Base-by-base conservation (phyloP, 2,329 filamentous ascomycete genomes). In the Calonectria pteridis region DNA sequence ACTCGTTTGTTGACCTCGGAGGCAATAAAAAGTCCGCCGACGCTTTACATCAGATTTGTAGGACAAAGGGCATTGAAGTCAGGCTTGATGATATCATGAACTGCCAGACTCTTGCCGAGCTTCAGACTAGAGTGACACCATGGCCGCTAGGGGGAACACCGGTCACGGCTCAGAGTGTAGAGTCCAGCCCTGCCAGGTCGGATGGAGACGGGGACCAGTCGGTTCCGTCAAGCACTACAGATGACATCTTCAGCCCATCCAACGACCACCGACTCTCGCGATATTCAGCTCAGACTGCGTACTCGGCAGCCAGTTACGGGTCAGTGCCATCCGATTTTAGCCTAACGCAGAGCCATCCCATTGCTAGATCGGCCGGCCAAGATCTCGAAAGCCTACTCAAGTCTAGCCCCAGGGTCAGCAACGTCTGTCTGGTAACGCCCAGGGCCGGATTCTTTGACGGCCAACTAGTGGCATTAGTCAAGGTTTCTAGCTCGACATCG, bases 381-480 rank as follows among this genome's bases (percentile, higher is more conserved):
- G 75, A 77, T 40, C 69, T 83, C 23, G 86, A 88, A 73, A 79
- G 84, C 62, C 81, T 87, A 16, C 79, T 89, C 2, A 83, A 81
- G 40, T 83, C 83, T 23, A 85, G 85, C 33, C 83, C 81, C 29
- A 82, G 84, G 26, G 83, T 90, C 18, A 84, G 82, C 31, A 84
- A 82, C 72, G 84, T 86, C 18, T 85, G 84, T 51, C 80, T 89
- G 18, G 82, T 89, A 28, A 85, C 82, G 35, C 88, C 88, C 23
- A 87, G 85, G 71, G 88, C 88, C 13, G 88, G 88, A 11, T 84
- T 86, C 18, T 86, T 90, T 59, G 88, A 90, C 74, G 87, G 86
- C 18, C 87, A 87, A 73, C 81, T 87, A 37, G 86, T 89, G 35
- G 88, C 87, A 49, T 84, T 89, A 66, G 76, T 89, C 76, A 87